Base-by-base conservation (phyloP, 177 flowering plant genomes). In the Vitis hybrid region DNA sequence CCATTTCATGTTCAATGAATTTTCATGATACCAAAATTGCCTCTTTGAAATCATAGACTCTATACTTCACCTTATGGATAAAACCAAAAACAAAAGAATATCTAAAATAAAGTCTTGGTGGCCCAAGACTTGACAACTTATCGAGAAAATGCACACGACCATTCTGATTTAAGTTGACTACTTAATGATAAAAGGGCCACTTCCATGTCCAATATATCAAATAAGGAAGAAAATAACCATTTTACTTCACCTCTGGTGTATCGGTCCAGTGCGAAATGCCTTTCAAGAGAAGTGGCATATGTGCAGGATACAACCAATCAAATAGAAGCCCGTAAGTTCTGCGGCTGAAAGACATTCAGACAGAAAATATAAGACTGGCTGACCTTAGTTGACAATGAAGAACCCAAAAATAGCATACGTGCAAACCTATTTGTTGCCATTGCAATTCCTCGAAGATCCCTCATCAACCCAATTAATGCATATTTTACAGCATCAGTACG, bases 251-350 rank as follows among this genome's bases (percentile, higher is more conserved):
- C 97, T 93, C 98, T 54, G 99, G 99, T 59, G 92, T 86, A 68
- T 96, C 99, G 20, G 87, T 79, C 97, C 99, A 96, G 67, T 87
- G 92, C 20, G 95, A 82, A 73, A 96, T 83, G 71, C 91, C 95
- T 77, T 83, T 96, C 73, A 96, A 81, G 63, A 96, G 87, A 78
- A 96, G 85, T 46, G 98, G 91, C 91, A 91, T 87, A 73, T 87
- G 97, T 61, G 94, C 84, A 49, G 99, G 99, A 85, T 96, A 96
- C 62, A 96, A 64, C 99, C 99, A 96, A 82, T 96, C 99, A 86
- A 96, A 96, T 49, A 96, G 82, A 57, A 93, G 81, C n/a, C 97
- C 95, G 75, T 86, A 96, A 15, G 93, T 92, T 76, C 95, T 83
- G 32, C 98, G 97, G 74, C 99, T 96, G 85, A 65, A 82, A 71